Evolutionary conservation across 208 protist genomes (phyloP), one percentile per base, ranked within the genome.

Genomic region (Trypanosoma brucei): DNA sequence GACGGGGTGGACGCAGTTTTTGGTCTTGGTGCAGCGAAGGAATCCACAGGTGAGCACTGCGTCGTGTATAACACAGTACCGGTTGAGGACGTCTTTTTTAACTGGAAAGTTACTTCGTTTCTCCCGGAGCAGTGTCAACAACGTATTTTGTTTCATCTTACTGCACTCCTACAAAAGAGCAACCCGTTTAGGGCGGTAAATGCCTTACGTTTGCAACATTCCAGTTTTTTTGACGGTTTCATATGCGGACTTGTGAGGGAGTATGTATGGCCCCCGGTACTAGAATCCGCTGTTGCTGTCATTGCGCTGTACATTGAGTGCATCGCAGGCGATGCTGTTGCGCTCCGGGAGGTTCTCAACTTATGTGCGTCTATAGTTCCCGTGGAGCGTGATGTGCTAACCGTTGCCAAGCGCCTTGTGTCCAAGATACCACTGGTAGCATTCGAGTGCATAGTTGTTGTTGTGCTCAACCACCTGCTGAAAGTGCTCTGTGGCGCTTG

Each of bases 161-260:
- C 55, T 62, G 54, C 68, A 54, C 50, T 86, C 40, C 60, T 91
- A 2, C 54, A 60, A 2, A 54, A 51, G 11, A 65, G 53, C 0
- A 88, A 86, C 59, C 50, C 74, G 2, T 74, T 76, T 57, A 55
- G 53, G 22, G 62, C n/a, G 14, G 34, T 86, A 45, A 91, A 91
- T 55, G 75, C 75, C 4, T 42, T 59, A n/a, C 84, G 81, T 13
- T 68, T 91, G 11, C 67, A 64, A 3, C 59, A 42, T 1, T 74
- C 74, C 0, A 78, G 84, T 57, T 86, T 88, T 46, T 59, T 88
- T 3, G 83, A 84, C 60, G 81, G 84, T 14, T 88, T 88, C 60
- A 56, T 91, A 1, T 76, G 75, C 14, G 81, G 81, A 31, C 58
- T 91, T 9, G 61, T 88, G 62, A 72, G 82, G 14, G 75, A 91